Conservation (phyloP, 768 basidiomycete genomes). For the Phylloporus sp. region DNA sequence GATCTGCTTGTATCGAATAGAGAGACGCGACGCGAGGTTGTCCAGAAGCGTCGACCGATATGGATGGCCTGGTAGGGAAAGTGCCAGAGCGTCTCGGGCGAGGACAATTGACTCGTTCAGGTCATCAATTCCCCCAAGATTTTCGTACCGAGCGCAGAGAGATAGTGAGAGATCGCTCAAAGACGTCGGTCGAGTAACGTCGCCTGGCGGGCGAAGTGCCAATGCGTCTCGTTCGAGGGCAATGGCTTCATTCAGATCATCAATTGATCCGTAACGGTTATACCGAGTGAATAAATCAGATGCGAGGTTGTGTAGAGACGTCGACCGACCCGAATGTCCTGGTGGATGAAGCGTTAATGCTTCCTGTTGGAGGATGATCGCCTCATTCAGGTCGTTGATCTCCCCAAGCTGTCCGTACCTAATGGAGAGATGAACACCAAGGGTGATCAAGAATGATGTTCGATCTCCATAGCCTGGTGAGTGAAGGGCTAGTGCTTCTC, state of each 20-base stretch:
- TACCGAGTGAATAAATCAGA: neutral
- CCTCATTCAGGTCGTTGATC: neutral
- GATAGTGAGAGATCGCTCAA: neutral
- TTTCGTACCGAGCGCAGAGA: neutral
- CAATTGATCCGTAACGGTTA: neutral
- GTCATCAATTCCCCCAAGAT: neutral
- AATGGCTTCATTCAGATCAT: neutral
- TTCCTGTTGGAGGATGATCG: neutral
- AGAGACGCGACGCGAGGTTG: neutral
- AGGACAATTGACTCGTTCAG: neutral
- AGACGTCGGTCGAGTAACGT: neutral
- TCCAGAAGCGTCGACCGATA: neutral
- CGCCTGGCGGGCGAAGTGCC: neutral
- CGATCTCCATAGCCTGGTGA: neutral
- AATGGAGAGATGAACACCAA: neutral
- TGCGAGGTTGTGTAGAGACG: neutral
- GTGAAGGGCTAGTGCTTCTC: neutral
- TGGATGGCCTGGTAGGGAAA: neutral
- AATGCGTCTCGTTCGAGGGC: neutral
- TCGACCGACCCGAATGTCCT: neutral
- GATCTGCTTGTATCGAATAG: neutral
- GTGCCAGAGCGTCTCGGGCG: neutral
- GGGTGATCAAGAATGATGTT: neutral
- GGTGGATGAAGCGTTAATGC: neutral
- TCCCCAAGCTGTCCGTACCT: neutral